Evolutionary conservation across 768 basidiomycete genomes (phyloP).

Genomic region (Amylocystis lapponica): DNA sequence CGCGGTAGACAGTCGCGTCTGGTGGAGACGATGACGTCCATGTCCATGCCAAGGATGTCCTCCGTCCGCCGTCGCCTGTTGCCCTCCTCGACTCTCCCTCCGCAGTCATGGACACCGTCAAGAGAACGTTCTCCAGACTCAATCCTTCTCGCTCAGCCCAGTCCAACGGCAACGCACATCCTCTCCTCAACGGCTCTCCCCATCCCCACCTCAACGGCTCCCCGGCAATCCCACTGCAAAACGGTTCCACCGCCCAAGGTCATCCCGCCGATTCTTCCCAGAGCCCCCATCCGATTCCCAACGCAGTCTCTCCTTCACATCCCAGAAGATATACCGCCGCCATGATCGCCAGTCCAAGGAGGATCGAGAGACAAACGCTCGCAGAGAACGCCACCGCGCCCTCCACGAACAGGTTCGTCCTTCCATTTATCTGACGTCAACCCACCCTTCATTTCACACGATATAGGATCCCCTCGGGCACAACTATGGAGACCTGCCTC

Average conservation of each 20-base stretch:
- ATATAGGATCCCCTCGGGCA: constrained; percentile 19
- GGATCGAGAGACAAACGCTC: constrained; percentile 10
- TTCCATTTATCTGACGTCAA: too few relatives aligned
- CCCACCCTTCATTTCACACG: not conserved
- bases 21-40: not conserved
- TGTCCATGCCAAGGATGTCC: too few relatives aligned
- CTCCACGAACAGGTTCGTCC: constrained; percentile 14
- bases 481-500: constrained; percentile 76
- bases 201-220: not conserved
- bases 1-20: too few relatives aligned
- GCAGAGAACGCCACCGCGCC: constrained; percentile 10
- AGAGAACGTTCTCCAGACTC: not conserved
- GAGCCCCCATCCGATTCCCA: constrained; percentile 4
- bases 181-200: constrained; percentile 10
- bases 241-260: constrained; percentile 8
- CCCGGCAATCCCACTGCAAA: not conserved
- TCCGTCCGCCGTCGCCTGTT: too few relatives aligned
- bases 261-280: constrained; percentile 3
- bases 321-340: constrained; percentile 17
- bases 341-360: constrained; percentile 19
- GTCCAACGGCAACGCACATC: constrained; percentile 7
- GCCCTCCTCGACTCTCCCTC: too few relatives aligned
- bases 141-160: not conserved
- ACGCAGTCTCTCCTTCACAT: constrained; percentile 16
- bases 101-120: too few relatives aligned